Conservation (phyloP, 371 early-diverging fungal species). For the Gilbertella persicaria region DNA sequence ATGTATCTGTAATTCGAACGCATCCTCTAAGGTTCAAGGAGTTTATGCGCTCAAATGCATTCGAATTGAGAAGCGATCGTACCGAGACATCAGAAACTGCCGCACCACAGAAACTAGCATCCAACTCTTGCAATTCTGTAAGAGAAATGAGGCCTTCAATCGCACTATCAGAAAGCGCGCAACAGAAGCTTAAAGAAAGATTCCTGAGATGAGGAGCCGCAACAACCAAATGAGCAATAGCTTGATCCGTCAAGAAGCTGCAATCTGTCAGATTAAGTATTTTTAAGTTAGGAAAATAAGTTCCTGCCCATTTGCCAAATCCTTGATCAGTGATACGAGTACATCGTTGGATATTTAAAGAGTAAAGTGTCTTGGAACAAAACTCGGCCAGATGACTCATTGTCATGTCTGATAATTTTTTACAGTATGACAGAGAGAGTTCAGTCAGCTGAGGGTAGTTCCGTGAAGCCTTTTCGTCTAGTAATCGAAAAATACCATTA, state of each 20-base stretch:
- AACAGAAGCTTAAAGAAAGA: conserved; percentile 74
- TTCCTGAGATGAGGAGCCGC: conserved; percentile 56
- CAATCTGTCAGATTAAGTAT: conserved; percentile 74
- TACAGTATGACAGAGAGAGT: conserved; percentile 73
- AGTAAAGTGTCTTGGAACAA: conserved; percentile 36
- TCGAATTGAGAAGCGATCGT: conserved; percentile 30
- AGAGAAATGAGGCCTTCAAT: conserved; percentile 53
- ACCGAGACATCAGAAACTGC: conserved; percentile 74
- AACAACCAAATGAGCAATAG: conserved; percentile 54
- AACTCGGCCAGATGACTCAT: conserved; percentile 50
- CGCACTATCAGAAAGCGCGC: conserved; percentile 71
- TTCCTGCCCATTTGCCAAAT: conserved; percentile 55
- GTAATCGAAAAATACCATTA: conserved; percentile 53
- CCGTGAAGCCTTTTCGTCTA: conserved; percentile 20
- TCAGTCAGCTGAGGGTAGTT: conserved; percentile 38
- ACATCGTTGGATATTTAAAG: conserved; percentile 76
- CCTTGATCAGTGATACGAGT: conserved; percentile 75
- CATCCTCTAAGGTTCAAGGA: conserved; percentile 51
- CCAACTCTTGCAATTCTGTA: conserved; percentile 53
- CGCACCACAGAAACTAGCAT: conserved; percentile 74
- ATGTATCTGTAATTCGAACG: conserved; percentile 64
- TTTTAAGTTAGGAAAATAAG: conserved; percentile 42
- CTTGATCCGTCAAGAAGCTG: conserved; percentile 74
- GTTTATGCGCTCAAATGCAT: background rate
- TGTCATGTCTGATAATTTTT: conserved; percentile 66